These are phyloP conservation scores for Fusarium kyushuense DNA, from an alignment of 2,329 filamentous ascomycete species.

Conservation along the genomic window DNA sequence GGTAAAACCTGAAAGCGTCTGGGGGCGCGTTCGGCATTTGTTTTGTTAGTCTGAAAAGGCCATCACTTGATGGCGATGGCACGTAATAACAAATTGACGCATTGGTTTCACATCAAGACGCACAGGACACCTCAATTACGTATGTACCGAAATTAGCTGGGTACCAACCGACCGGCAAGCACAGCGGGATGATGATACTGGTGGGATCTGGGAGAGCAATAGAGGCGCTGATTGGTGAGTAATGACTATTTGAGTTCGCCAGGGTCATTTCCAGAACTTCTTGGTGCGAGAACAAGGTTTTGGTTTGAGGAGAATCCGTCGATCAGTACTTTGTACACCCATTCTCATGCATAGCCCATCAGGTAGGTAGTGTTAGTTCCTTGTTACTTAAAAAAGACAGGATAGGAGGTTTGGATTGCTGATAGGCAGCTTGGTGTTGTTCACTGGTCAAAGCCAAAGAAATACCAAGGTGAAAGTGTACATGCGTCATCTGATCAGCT, in stretches of 20 bases:
- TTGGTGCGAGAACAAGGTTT: conserved; percentile 44
- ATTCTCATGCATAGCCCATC: too few species aligned
- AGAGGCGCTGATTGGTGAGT: conserved; percentile 33
- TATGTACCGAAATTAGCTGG: conserved; percentile 38
- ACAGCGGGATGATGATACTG: conserved; percentile 40
- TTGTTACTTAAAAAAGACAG: background rate
- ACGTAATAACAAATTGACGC: conserved; percentile 19
- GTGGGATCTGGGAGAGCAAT: conserved; percentile 14
- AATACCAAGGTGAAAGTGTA: background rate
- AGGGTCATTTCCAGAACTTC: conserved; percentile 46
- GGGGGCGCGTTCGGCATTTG: conserved; percentile 21
- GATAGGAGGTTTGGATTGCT: background rate
- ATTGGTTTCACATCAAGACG: conserved; percentile 26
- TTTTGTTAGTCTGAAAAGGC: conserved; percentile 11
- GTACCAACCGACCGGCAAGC: conserved; percentile 39
- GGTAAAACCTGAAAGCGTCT: conserved; percentile 1
- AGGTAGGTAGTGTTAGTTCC: conserved; percentile 1
- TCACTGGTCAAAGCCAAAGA: background rate
- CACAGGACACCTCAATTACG: conserved; percentile 29
- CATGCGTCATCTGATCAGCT: background rate
- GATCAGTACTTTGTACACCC: conserved; percentile 41
- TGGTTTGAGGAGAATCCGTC: conserved; percentile 45
- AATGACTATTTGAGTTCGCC: conserved; percentile 21
- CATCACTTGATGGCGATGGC: conserved; percentile 13
- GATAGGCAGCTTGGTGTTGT: background rate